A percentile compares a stretch with the other conserved stretches of the same genome.
Conservation (phyloP, 1,284 basidiomycete genomes). For the Sanghuangporus weigelae region DNA sequence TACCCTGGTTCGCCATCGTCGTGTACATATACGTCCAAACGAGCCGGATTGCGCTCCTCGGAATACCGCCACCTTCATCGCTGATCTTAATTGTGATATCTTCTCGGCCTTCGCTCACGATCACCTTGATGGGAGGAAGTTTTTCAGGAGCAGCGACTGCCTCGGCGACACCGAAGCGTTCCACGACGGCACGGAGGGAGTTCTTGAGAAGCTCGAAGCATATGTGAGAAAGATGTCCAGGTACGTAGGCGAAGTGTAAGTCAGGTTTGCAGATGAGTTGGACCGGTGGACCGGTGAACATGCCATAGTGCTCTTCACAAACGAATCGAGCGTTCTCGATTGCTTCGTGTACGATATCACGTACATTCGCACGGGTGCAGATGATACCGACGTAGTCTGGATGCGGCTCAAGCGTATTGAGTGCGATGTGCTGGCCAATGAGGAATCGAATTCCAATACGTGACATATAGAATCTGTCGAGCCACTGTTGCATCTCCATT, state of each 20-base stretch:
- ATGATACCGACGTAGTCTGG: conserved; percentile 97
- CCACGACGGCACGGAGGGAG: conserved; percentile 94
- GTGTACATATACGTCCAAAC: conserved; percentile 99
- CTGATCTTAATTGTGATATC: conserved; percentile 99
- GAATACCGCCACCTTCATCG: conserved; percentile 95
- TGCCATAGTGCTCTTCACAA: conserved; percentile 95
- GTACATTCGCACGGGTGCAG: conserved; percentile 92
- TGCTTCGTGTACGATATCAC: conserved; percentile 96
- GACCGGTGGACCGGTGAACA: conserved; percentile 96
- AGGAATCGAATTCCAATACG: conserved; percentile 96
- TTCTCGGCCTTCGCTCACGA: conserved; percentile 91
- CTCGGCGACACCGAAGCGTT: conserved; percentile 81
- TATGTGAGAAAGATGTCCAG: conserved; percentile 94
- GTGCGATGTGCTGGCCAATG: conserved; percentile 90
- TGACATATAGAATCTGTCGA: conserved; percentile 97
- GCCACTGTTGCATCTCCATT: conserved; percentile 89
- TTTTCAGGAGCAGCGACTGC: conserved; percentile 44
- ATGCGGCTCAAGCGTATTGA: conserved; percentile 87
- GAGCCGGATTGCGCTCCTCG: conserved; percentile 86
- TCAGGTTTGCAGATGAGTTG: conserved; percentile 92
- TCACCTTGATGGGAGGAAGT: conserved; percentile 94
- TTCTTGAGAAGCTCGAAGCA: conserved; percentile 99
- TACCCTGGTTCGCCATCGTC: conserved; percentile 87
- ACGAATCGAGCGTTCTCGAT: conserved; percentile 99
- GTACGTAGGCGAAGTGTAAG: conserved; percentile 93